Percentiles rank a stretch among this genome's conserved stretches.
Conservation (phyloP, 1,284 basidiomycete species). For the Tremellales sp. region DNA sequence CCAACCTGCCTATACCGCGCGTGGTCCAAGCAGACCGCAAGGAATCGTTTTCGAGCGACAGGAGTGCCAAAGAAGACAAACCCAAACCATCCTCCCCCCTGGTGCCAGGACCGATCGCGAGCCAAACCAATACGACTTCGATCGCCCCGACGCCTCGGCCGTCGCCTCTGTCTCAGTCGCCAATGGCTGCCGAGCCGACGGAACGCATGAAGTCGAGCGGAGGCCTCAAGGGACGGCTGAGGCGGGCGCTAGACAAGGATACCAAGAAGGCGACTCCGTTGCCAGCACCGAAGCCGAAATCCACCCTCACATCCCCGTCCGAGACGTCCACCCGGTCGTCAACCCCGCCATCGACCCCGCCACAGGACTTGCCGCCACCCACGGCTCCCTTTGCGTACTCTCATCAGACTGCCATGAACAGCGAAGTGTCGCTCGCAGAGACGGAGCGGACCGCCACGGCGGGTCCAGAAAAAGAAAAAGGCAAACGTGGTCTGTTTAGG, state of each 20-base stretch:
- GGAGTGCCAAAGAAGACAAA: slow-evolving; percentile 5
- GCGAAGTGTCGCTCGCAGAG: slow-evolving; percentile 39
- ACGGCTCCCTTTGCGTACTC: slow-evolving; percentile 28
- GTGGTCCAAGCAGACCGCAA: slow-evolving; percentile 6
- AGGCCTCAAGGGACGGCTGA: slow-evolving; percentile 70
- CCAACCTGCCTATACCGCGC: slow-evolving; percentile 11
- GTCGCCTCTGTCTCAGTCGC: slow-evolving; percentile 33
- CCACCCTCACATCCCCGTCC: slow-evolving; percentile 25
- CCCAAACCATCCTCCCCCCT: slow-evolving; percentile 18
- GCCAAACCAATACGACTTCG: slow-evolving; percentile 26
- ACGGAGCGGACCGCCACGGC: slow-evolving; percentile 37
- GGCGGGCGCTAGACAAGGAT: slow-evolving; percentile 58
- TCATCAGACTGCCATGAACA: slow-evolving; percentile 32
- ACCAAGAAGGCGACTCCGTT: slow-evolving; percentile 18
- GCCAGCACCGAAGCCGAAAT: slow-evolving; percentile 17
- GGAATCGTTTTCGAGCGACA: slow-evolving; percentile 13
- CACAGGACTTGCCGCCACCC: slow-evolving; percentile 26
- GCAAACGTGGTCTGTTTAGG: slow-evolving; percentile 61
- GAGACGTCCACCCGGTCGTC: slow-evolving; percentile 35
- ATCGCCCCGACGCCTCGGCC: slow-evolving; percentile 16
- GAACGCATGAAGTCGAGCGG: slow-evolving; percentile 53
- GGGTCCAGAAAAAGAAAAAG: slow-evolving; percentile 50
- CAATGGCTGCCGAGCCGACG: slow-evolving; percentile 37
- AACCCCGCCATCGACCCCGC: slow-evolving; percentile 29
- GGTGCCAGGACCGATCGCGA: slow-evolving; percentile 35